phyloP scores from a whole-genome alignment of 2,329 filamentous ascomycete genomes.

The Tolypocladium ophioglossoides region DNA sequence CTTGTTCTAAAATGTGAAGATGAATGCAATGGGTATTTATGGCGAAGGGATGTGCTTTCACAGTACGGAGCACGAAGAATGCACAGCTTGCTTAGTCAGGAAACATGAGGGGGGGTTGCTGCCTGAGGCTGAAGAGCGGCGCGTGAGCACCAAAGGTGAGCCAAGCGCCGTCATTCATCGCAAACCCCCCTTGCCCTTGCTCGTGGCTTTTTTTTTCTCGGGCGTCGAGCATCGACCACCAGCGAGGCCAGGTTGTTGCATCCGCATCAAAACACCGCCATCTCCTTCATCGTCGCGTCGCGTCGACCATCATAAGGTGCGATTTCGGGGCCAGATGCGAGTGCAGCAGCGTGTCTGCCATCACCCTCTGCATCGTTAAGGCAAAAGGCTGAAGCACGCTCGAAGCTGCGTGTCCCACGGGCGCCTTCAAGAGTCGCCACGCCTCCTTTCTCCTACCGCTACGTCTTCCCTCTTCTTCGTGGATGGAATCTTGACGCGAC shows the following conservation, averaged over 20 bases:
- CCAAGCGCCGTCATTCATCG: not conserved
- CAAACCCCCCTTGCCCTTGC: not conserved
- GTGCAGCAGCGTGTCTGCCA: conserved; percentile 2
- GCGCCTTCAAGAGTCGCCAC: not conserved
- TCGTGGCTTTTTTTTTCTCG: conserved; percentile 1
- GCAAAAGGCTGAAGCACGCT: not conserved
- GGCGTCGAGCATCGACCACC: not conserved
- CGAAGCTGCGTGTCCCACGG: not conserved
- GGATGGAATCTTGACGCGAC: not conserved
- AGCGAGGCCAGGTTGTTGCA: not conserved
- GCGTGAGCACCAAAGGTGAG: not conserved
- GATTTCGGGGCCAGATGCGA: conserved; percentile 2
- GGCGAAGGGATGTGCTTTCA: too few species aligned
- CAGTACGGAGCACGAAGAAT: not conserved
- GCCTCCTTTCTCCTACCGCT: not conserved
- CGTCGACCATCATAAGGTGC: conserved; percentile 1
- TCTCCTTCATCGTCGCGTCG: not conserved
- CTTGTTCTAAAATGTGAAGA: not conserved
- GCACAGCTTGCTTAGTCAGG: not conserved
- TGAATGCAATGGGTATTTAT: too few species aligned
- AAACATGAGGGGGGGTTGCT: not conserved
- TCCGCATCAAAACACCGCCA: not conserved
- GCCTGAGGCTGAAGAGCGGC: not conserved
- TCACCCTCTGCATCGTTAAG: not conserved
- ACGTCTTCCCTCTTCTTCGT: not conserved